Conservation (phyloP, 2,329 filamentous ascomycete genomes). For the Plenodomus tracheiphilus region DNA sequence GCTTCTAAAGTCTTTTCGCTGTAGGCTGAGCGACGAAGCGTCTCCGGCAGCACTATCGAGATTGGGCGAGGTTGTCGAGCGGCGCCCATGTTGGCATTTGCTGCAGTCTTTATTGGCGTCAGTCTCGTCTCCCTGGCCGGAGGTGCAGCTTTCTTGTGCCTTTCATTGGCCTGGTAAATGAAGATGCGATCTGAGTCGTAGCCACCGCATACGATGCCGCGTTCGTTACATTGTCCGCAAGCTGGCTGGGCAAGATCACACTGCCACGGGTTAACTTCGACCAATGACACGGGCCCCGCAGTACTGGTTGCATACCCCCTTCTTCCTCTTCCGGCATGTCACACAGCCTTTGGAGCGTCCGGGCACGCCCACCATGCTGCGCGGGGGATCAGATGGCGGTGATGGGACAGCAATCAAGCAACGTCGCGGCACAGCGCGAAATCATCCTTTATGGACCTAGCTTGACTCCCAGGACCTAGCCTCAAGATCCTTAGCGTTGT, state of each 20-base stretch:
- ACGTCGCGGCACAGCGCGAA: slow-evolving; percentile 16
- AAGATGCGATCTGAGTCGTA: slow-evolving; percentile 67
- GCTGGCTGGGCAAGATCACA: slow-evolving; percentile 65
- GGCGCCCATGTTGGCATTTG: neutral
- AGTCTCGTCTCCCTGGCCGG: neutral
- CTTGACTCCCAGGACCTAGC: neutral
- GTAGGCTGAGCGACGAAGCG: slow-evolving; percentile 27
- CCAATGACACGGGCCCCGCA: neutral
- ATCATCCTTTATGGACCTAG: slow-evolving; percentile 16
- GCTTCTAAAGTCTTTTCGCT: slow-evolving; percentile 23
- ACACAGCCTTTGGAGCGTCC: slow-evolving; percentile 40
- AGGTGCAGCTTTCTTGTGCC: neutral
- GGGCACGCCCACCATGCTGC: slow-evolving; percentile 28
- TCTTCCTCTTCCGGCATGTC: slow-evolving; percentile 50
- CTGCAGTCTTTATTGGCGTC: neutral
- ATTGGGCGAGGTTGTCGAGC: slow-evolving; percentile 6
- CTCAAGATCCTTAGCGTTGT: neutral
- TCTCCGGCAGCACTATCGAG: slow-evolving; percentile 11
- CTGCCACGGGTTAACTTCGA: slow-evolving; percentile 38
- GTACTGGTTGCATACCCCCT: slow-evolving; percentile 52
- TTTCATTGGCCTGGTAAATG: slow-evolving; percentile 45
- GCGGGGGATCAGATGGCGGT: neutral
- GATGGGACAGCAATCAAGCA: neutral
- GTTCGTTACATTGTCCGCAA: slow-evolving; percentile 64
- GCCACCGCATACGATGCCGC: slow-evolving; percentile 63